Percentiles rank a stretch among this genome's conserved stretches.
These are phyloP conservation scores for Sclerotinia glacialis DNA, from an alignment of 2,329 filamentous ascomycete genomes.

Conservation along the genomic window DNA sequence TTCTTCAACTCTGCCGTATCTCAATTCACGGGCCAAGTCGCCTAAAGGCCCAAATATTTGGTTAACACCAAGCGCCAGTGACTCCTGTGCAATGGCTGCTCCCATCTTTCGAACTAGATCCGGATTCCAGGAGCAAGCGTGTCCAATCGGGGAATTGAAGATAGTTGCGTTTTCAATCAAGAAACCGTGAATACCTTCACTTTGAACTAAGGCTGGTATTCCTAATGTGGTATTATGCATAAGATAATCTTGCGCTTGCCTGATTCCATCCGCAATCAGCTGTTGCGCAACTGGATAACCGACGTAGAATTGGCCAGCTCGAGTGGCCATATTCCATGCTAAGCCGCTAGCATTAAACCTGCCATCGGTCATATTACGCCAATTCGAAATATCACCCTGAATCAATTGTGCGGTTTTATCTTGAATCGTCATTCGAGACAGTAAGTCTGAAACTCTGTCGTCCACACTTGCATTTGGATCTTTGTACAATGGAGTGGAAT, in stretches of 20 bases:
- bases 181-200: slow-evolving; percentile 72
- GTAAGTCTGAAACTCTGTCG: slow-evolving; percentile 62
- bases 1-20: slow-evolving; percentile 72
- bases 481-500: slow-evolving; percentile 54
- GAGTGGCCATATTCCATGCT: slow-evolving; percentile 56
- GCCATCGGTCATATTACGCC: slow-evolving; percentile 66
- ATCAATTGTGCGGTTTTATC: slow-evolving; percentile 70
- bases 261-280: slow-evolving; percentile 61
- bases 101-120: slow-evolving; percentile 65
- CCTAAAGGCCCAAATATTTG: slow-evolving; percentile 70
- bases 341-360: slow-evolving; percentile 66
- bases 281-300: slow-evolving; percentile 64
- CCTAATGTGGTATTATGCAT: slow-evolving; percentile 63
- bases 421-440: slow-evolving; percentile 70
- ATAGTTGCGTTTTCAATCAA: slow-evolving; percentile 71
- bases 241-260: slow-evolving; percentile 66
- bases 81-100: slow-evolving; percentile 61
- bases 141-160: slow-evolving; percentile 73
- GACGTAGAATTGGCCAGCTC: slow-evolving; percentile 64
- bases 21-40: slow-evolving; percentile 67
- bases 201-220: slow-evolving; percentile 71
- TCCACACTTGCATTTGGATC: slow-evolving; percentile 60
- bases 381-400: slow-evolving; percentile 70
- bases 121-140: slow-evolving; percentile 69
- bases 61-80: slow-evolving; percentile 65